These are phyloP conservation scores for Hyaloperonospora brassicae DNA, from an alignment of 352 stramenopile species.

Conservation along the genomic window DNA sequence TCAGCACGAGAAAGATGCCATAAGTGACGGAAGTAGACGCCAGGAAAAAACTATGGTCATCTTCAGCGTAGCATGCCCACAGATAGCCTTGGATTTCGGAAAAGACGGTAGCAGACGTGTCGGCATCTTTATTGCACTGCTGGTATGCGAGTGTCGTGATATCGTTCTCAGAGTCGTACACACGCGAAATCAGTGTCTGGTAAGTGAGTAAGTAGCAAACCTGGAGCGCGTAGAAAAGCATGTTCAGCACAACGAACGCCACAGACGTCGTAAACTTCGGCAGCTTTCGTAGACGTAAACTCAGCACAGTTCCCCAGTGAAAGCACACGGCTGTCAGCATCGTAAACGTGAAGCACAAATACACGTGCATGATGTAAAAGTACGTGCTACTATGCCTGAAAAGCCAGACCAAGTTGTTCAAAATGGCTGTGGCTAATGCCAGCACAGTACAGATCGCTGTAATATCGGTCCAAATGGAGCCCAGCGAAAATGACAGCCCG, in stretches of 20 bases:
- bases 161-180: slow-evolving; percentile 68
- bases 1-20: slow-evolving; percentile 68
- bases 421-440: slow-evolving; percentile 56
- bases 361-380: slow-evolving; percentile 76
- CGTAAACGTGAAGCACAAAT: slow-evolving; percentile 83
- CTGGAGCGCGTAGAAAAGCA: slow-evolving; percentile 78
- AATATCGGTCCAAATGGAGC: slow-evolving; percentile 82
- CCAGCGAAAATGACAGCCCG: slow-evolving; percentile 71
- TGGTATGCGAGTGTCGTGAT: slow-evolving; percentile 65
- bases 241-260: slow-evolving; percentile 62
- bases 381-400: slow-evolving; percentile 57
- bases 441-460: slow-evolving; percentile 80
- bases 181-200: slow-evolving; percentile 50
- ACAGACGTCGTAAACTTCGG: slow-evolving; percentile 59
- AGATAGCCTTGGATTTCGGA: slow-evolving; percentile 83
- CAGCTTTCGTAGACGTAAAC: slow-evolving; percentile 62
- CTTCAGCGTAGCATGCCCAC: slow-evolving; percentile 67
- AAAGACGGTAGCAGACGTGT: slow-evolving; percentile 61
- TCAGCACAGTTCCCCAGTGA: slow-evolving; percentile 82
- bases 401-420: slow-evolving; percentile 84
- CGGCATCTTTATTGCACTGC: slow-evolving; percentile 58
- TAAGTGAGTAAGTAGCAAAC: slow-evolving; percentile 62
- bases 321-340: slow-evolving; percentile 85
- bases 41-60: slow-evolving; percentile 72
- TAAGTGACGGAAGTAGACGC: slow-evolving; percentile 74